A percentile compares a stretch with the other conserved stretches of the same genome.
Conservation (phyloP, 2,329 filamentous ascomycete species). For the Penicillium sp. region DNA sequence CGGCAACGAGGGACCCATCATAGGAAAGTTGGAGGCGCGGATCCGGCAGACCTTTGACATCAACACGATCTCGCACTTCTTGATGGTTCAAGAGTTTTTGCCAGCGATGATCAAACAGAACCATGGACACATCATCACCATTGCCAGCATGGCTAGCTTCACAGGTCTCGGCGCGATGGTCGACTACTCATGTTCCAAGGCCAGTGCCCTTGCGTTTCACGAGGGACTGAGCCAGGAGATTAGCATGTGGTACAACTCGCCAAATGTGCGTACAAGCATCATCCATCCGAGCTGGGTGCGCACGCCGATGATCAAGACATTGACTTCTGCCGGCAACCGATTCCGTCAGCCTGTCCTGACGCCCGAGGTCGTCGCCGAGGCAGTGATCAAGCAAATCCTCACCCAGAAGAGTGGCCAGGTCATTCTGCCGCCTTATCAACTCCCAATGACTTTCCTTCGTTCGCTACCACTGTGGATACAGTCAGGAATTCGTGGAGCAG, state of each 20-base stretch:
- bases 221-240: slow-evolving; percentile 52
- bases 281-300: slow-evolving; percentile 51
- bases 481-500: not conserved
- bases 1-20: slow-evolving; percentile 51
- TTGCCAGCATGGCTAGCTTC: slow-evolving; percentile 60
- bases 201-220: slow-evolving; percentile 58
- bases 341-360: slow-evolving; percentile 44
- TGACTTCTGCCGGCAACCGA: slow-evolving; percentile 37
- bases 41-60: slow-evolving; percentile 58
- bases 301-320: slow-evolving; percentile 52
- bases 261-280: slow-evolving; percentile 44
- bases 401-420: slow-evolving; percentile 55
- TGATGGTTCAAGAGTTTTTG: slow-evolving; percentile 57
- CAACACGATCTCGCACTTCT: slow-evolving; percentile 58
- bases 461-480: slow-evolving; percentile 54
- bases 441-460: slow-evolving; percentile 31
- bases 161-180: slow-evolving; percentile 53
- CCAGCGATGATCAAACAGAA: slow-evolving; percentile 57
- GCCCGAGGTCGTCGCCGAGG: slow-evolving; percentile 49
- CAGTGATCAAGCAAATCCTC: slow-evolving; percentile 57
- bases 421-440: slow-evolving; percentile 49
- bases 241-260: slow-evolving; percentile 40
- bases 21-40: slow-evolving; percentile 50
- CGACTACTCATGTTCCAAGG: slow-evolving; percentile 60
- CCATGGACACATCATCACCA: slow-evolving; percentile 62